Evolutionary conservation across 2,329 filamentous ascomycete species (phyloP).

Genomic region (Hansfordia pulvinata): DNA sequence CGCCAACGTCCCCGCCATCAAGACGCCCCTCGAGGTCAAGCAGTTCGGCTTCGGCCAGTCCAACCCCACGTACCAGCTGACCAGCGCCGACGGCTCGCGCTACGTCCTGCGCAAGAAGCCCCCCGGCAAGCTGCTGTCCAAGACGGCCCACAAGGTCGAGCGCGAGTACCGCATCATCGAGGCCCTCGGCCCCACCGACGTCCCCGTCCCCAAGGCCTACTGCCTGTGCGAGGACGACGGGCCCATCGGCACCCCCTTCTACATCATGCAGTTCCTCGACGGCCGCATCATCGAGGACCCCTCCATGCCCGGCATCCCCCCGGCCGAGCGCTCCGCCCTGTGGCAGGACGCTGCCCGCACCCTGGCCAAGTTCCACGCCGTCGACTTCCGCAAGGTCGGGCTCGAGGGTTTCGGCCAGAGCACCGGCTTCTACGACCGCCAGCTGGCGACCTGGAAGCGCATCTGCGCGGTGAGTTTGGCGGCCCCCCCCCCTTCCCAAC

Average conservation of each 20-base stretch:
- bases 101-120: conserved; percentile 93
- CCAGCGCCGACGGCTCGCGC: conserved; percentile 46
- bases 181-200: conserved; percentile 62
- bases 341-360: conserved; percentile 74
- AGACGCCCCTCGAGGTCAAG: conserved; percentile 37
- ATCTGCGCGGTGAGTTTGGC: no score
- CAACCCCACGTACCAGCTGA: conserved; percentile 86
- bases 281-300: conserved; percentile 88
- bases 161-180: conserved; percentile 82
- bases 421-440: conserved; percentile 58
- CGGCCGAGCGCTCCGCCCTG: conserved; percentile 60
- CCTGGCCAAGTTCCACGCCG: conserved; percentile 69
- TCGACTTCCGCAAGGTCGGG: conserved; percentile 50
- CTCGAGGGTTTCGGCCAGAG: conserved; percentile 60
- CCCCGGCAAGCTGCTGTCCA: conserved; percentile 74
- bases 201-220: conserved; percentile 70
- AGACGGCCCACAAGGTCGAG: conserved; percentile 87
- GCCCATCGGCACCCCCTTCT: conserved; percentile 78
- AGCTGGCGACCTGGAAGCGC: conserved; percentile 1
- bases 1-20: conserved; percentile 61
- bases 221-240: conserved; percentile 72
- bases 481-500: no score
- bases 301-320: conserved; percentile 56
- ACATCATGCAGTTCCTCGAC: conserved; percentile 89
- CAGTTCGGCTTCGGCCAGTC: conserved; percentile 68